Conservation (phyloP, 2,329 filamentous ascomycete species). For the Lecanicillium sp. region DNA sequence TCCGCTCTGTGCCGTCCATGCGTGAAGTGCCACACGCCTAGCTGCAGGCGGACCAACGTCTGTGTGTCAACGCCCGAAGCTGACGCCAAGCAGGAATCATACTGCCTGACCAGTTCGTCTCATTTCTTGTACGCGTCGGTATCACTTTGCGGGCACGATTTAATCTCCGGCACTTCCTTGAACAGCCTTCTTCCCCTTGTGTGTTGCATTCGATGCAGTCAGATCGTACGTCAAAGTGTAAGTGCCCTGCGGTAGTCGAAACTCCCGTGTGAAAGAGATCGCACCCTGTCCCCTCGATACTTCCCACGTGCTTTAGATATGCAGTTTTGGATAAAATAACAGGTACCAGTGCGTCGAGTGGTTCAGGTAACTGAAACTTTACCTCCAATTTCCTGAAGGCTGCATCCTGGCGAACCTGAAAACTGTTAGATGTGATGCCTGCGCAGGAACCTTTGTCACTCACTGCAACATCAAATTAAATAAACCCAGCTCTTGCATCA, state of each 20-base stretch:
- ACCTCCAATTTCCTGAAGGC: neutral
- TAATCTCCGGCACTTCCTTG: conserved; percentile 8
- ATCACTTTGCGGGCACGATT: neutral
- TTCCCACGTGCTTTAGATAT: conserved; percentile 8
- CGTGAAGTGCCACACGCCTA: no score
- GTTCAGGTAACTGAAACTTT: neutral
- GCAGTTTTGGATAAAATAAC: conserved; percentile 4
- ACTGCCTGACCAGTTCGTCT: neutral
- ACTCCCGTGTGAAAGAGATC: conserved; percentile 10
- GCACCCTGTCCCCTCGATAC: conserved; percentile 5
- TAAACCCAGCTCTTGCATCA: no score
- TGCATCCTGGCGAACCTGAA: neutral
- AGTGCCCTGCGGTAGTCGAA: neutral
- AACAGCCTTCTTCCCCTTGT: conserved; percentile 7
- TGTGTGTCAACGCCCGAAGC: no score
- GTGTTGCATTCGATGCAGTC: conserved; percentile 14
- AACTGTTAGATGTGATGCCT: neutral
- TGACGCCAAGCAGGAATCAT: no score
- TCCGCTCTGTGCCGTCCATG: neutral
- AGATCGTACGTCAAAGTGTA: conserved; percentile 15
- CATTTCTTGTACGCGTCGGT: neutral
- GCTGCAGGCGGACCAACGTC: no score
- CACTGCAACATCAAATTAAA: conserved; percentile 6
- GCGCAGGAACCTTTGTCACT: neutral
- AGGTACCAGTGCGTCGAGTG: conserved; percentile 4